Conservation (phyloP, 1,284 basidiomycete species). For the Fomes fomentarius region DNA sequence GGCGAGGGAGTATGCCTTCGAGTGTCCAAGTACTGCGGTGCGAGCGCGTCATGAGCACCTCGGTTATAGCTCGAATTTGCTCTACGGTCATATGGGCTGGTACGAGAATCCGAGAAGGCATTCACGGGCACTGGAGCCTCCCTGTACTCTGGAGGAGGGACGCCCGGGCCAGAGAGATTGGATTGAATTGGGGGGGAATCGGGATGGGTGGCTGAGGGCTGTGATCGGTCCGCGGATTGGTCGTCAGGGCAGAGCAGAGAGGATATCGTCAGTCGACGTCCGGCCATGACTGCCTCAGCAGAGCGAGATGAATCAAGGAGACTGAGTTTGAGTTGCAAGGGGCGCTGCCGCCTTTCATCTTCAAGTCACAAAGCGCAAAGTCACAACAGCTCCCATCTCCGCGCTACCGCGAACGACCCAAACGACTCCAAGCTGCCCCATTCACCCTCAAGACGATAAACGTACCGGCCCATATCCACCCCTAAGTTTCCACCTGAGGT, state of each 20-base stretch:
- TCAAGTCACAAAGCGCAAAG: not conserved
- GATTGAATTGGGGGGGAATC: slow-evolving; percentile 1
- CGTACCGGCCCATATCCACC: no score
- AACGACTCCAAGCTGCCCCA: no score
- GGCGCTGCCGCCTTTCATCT: no score
- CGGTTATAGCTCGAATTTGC: slow-evolving; percentile 10
- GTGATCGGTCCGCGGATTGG: slow-evolving; percentile 19
- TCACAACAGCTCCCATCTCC: not conserved
- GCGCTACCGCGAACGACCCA: not conserved
- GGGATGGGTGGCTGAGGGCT: slow-evolving; percentile 15
- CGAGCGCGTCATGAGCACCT: slow-evolving; percentile 27
- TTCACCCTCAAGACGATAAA: no score
- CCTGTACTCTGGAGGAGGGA: slow-evolving; percentile 7
- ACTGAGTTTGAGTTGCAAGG: no score
- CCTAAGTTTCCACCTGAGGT: no score
- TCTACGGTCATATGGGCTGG: slow-evolving; percentile 16
- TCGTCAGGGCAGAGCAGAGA: slow-evolving; percentile 67
- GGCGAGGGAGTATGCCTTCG: slow-evolving; percentile 30
- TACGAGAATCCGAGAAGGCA: slow-evolving; percentile 7
- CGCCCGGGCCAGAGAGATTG: slow-evolving; percentile 4
- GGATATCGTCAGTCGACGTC: slow-evolving; percentile 71
- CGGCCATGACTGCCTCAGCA: slow-evolving; percentile 50
- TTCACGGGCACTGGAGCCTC: slow-evolving; percentile 4
- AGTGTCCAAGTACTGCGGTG: slow-evolving; percentile 26
- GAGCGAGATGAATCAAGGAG: no score